These are phyloP conservation scores for Flaveria robusta DNA, from an alignment of 129 eudicot genomes.

Conservation along the genomic window DNA sequence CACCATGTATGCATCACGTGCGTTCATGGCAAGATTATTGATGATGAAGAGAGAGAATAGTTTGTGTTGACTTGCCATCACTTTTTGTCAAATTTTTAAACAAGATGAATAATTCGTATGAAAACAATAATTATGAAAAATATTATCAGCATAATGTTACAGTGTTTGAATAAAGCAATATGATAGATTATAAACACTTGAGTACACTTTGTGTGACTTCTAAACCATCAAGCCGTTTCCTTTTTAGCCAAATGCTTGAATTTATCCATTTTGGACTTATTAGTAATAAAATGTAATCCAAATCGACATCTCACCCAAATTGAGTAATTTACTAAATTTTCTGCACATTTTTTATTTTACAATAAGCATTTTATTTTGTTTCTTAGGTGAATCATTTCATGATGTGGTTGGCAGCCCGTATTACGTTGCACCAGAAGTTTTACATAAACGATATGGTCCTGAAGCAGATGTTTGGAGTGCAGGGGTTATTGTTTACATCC, in stretches of 20 bases:
- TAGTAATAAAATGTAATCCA: neutral
- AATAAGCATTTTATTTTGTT: neutral
- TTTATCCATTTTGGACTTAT: neutral
- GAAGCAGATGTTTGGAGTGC: slow-evolving; percentile 99
- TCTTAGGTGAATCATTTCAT: slow-evolving; percentile 65
- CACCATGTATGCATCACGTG: neutral
- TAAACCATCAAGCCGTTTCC: neutral
- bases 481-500: slow-evolving; percentile 80
- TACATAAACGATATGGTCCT: slow-evolving; percentile 80
- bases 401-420: slow-evolving; percentile 97
- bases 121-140: neutral
- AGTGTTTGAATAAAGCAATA: neutral
- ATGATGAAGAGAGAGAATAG: neutral
- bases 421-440: slow-evolving; percentile 93
- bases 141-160: neutral
- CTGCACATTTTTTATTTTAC: neutral
- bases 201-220: neutral
- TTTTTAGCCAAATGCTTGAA: neutral
- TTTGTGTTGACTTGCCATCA: no score
- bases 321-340: slow-evolving; percentile 14
- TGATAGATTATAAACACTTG: neutral
- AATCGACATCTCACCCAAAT: neutral
- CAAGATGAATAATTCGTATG: neutral
- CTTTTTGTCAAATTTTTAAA: no score
- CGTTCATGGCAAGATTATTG: neutral